Evolutionary conservation across 169 alveolate species (phyloP), one percentile per base, ranked within the genome.

Genomic region (Cryptosporidium baileyi): DNA sequence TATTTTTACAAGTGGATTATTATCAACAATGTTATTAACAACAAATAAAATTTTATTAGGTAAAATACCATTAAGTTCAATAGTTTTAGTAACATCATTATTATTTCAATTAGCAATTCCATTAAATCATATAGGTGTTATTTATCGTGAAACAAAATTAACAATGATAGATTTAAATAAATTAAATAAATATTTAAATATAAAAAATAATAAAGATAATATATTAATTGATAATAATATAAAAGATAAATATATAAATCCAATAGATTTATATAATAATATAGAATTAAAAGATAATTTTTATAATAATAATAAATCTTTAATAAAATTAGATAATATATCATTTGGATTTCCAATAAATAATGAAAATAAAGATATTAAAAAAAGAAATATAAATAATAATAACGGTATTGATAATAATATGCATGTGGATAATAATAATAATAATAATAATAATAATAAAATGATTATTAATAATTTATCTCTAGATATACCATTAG

Each of bases 101-200:
- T 81, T 89, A 30, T 61, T 89, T 67, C 93, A 90, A 91, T 81
- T 89, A 28, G 93, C 92, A 28, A 59, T 81, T 22, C 93, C 93
- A 11, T 61, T 89, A 32, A 90, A 89, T 52, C 81, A 81, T 65
- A 82, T 89, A 41, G 92, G 93, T 13, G 61, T 88, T 61, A 80
- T 80, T 15, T 90, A 81, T 43, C 43, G 92, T 17, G 93, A 90
- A 63, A 34, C 92, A 26, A 67, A 67, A 22, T 40, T 90, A 34
- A 88, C 82, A 32, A 38, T 85, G 65, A 61, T 89, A 34, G 93
- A 89, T 60, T n/a, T 90, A 22, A 57, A 61, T 32, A 74, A 57
- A 22, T 34, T 74, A 36, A 74, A 74, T 57, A 60, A 74, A n/a
- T 74, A 54, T 74, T 34, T 74, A 24, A 32, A 38, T 13, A 38